Evolutionary conservation across 331 rosid genomes (phyloP).

Genomic region (Malus hybrid): DNA sequence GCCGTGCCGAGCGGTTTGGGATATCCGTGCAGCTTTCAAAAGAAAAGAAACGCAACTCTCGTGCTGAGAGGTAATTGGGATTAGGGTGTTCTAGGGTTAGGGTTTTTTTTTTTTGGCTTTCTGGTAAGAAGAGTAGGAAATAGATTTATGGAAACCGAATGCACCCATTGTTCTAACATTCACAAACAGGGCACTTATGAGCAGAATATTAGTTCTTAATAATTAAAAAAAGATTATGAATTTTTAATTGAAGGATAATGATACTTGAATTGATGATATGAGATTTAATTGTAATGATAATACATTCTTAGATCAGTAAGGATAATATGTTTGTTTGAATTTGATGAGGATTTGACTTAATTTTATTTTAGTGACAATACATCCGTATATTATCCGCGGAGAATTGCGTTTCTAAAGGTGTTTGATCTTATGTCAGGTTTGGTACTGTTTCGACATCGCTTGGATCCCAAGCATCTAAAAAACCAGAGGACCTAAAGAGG

Average conservation of each 20-base stretch:
- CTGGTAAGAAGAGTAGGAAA: not conserved
- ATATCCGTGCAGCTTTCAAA: slow-evolving; percentile 72
- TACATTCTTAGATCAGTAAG: not conserved
- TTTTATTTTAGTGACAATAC: too few species aligned
- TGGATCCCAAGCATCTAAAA: slow-evolving; percentile 46
- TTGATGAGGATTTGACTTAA: not conserved
- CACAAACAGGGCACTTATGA: not conserved
- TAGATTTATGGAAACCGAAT: too few species aligned
- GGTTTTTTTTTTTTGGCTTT: not conserved
- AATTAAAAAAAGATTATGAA: not conserved
- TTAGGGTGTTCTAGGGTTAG: not conserved
- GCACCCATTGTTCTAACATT: not conserved
- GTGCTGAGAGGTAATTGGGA: slow-evolving; percentile 63
- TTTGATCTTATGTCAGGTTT: slow-evolving; percentile 39
- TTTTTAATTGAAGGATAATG: not conserved
- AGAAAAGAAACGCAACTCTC: slow-evolving; percentile 80
- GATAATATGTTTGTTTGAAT: not conserved
- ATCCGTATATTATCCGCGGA: not conserved
- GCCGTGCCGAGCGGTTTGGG: slow-evolving; percentile 92
- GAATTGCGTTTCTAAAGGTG: not conserved
- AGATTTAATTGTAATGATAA: too few species aligned
- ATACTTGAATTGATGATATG: too few species aligned
- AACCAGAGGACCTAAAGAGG: slow-evolving; percentile 66
- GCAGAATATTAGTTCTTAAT: not conserved
- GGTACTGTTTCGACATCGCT: slow-evolving; percentile 41